Percentiles rank a stretch among this genome's conserved stretches.
Conservation (phyloP, 805 yeast genomes). For the Starmerella bombi region DNA sequence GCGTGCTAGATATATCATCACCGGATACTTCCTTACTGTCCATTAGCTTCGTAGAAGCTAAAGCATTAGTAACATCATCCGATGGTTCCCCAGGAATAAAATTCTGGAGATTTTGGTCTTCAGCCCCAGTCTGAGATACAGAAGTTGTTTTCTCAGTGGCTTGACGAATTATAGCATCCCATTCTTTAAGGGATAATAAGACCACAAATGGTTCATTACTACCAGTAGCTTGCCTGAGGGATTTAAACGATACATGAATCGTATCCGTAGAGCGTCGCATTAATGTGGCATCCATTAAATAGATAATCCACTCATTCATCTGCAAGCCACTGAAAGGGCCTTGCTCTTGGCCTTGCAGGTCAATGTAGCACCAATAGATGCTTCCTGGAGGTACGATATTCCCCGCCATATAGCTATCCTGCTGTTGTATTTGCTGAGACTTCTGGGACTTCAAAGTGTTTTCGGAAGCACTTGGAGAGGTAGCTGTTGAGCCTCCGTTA, state of each 20-base stretch:
- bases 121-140: not conserved
- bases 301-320: conserved; percentile 62
- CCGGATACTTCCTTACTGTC: not conserved
- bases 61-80: not conserved
- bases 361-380: conserved; percentile 54
- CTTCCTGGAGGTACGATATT: not conserved
- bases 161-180: conserved; percentile 11
- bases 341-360: conserved; percentile 54
- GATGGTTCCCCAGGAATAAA: not conserved
- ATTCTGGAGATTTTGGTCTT: not conserved
- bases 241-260: conserved; percentile 38
- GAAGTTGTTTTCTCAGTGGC: not conserved
- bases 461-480: too few relatives aligned
- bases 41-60: not conserved
- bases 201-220: conserved; percentile 49
- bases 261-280: conserved; percentile 48
- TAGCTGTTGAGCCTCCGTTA: too few relatives aligned
- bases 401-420: too few relatives aligned
- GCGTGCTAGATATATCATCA: not conserved
- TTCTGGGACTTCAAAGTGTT: too few relatives aligned
- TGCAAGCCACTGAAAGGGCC: conserved; percentile 65
- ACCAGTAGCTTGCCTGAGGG: conserved; percentile 38
- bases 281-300: conserved; percentile 37
- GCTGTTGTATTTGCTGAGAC: too few relatives aligned
- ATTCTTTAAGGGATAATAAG: conserved; percentile 9